Base-by-base conservation (phyloP, 352 stramenopile genomes). In the Phytophthora ramorum region DNA sequence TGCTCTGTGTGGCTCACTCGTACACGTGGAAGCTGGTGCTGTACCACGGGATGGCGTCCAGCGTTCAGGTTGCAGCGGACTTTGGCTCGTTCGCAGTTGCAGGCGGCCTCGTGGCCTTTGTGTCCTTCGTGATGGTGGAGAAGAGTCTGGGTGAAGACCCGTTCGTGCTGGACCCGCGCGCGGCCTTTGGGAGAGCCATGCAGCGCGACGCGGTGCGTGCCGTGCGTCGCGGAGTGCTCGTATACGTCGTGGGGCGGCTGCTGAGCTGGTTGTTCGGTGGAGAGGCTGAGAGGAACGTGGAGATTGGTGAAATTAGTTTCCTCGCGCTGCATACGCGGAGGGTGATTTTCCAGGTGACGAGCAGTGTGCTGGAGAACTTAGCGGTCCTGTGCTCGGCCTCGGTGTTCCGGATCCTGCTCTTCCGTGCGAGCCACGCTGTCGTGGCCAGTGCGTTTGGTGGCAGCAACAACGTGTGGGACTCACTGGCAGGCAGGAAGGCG, bases 391-490 rank as follows among this genome's bases (percentile, higher is more conserved):
- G 38, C 19, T 63, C 73, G 7, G 63, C 76, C 8, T 83, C 80
- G 0, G 68, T 87, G 38, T 87, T 85, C 61, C 70, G 80, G 22
- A 79, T 85, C 38, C 34, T 87, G 58, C 63, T 89, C 24, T 89
- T 86, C 62, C 78, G 78, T 16, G 58, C 68, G 16, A 83, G 54
- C 19, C 74, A 79, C 43, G 35, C 63, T 12, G 69, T 69, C 10
- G 40, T 89, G 2, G 47, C 58, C 12, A 22, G 37, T 2, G 58
- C 64, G 0, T 72, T 67, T 28, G 38, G 46, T 2, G 61, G 67
- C 8, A 58, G 20, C 6, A 58, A 63, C 22, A 73, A 68, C 43
- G 58, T 89, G 7, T 87, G 76, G 77, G 65, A 79, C n/a, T 68
- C 65, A 0, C 38, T 81, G 2, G 32, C 35, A 28, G 63, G 24